Base-by-base conservation (phyloP, 2,329 filamentous ascomycete species). In the Cryphonectria nitschkei region DNA sequence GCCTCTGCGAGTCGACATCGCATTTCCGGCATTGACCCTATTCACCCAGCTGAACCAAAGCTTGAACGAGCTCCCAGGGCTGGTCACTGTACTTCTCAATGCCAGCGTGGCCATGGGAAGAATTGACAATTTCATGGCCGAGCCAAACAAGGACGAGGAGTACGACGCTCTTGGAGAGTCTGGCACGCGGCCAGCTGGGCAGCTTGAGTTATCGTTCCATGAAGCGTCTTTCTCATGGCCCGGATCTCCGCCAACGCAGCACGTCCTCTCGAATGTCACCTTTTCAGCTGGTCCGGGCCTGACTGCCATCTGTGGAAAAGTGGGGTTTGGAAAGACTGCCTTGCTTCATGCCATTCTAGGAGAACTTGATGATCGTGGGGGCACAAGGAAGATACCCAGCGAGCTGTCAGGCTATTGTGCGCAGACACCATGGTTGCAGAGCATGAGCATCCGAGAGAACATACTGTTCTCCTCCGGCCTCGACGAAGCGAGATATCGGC, bases 41-140 rank as follows among this genome's bases (percentile, higher is more conserved):
- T 97, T 97, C 76, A 83, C 84, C 0, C 89, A 95, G 83, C 83
- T 97, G 14, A 92, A 95, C 75, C 84, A 82, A 1, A 93, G 90
- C 72, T 82, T 97, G 65, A 89, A 90, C 69, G 92, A 94, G 67
- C 81, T 97, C 0, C 95, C 95, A 2, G 84, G 88, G 41, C 82
- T 97, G 13, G 89, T 97, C 60, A 94, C 92, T 0, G 88, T 91
- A 0, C 81, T 95, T 5, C 86, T 97, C 74, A 97, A 97, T 76
- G 93, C 94, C 0, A 90, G 88, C n/a, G 91, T 97, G 26, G 92
- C 94, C 0, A 89, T 97, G 73, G 89, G 88, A 11, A 90, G 94
- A 74, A 93, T 97, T 29, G 92, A 97, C 76, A 86, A 88, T 32
- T 97, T 97, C 81, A 97, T 97, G 93, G 83, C 84, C 0, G 94